These are phyloP conservation scores for Cryptosporidium tyzzeri DNA, from an alignment of 169 alveolate species.

Conservation along the genomic window DNA sequence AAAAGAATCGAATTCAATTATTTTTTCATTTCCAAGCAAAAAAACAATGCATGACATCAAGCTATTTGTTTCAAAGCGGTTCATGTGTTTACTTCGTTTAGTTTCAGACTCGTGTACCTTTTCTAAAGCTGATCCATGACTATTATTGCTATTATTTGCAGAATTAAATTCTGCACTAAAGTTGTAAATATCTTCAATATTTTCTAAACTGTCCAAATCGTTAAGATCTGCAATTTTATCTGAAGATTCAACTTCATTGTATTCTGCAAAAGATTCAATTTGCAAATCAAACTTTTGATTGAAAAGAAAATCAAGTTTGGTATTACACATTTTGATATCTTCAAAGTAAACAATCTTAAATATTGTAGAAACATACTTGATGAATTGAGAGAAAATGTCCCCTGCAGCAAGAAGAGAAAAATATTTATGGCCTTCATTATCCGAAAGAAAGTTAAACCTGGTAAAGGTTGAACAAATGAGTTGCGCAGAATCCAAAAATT, in stretches of 20 bases:
- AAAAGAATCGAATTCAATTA: slow-evolving; percentile 38
- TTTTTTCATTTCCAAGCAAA: slow-evolving; percentile 33
- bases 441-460: background rate
- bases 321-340: background rate
- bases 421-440: slow-evolving; percentile 3
- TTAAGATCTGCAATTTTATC: background rate
- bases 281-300: slow-evolving; percentile 2
- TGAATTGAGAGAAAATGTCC: slow-evolving; percentile 36
- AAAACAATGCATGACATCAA: slow-evolving; percentile 21
- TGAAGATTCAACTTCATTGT: background rate
- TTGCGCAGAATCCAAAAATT: slow-evolving; percentile 27
- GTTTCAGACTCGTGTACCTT: background rate
- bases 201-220: slow-evolving; percentile 10
- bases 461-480: slow-evolving; percentile 10
- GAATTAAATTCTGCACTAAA: background rate
- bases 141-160: background rate
- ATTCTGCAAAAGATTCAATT: slow-evolving; percentile 14
- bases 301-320: slow-evolving; percentile 6
- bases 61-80: slow-evolving; percentile 12
- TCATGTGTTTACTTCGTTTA: background rate
- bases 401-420: slow-evolving; percentile 39
- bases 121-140: background rate
- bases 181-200: background rate
- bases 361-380: slow-evolving; percentile 6
- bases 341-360: background rate